These are phyloP conservation scores for Alternaria gansuensis DNA, from an alignment of 2,329 filamentous ascomycete species.

Conservation along the genomic window DNA sequence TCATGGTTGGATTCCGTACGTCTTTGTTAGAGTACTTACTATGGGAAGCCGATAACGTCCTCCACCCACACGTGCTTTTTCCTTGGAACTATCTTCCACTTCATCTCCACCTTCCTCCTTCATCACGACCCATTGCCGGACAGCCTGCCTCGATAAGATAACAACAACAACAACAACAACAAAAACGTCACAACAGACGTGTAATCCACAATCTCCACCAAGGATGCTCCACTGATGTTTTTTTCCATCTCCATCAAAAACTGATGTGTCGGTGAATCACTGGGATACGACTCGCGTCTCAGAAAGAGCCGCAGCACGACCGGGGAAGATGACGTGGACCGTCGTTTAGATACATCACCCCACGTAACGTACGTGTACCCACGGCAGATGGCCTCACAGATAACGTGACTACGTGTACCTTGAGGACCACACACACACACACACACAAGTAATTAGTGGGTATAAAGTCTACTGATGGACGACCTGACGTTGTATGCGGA, in stretches of 20 bases:
- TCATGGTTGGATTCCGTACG: conserved; percentile 19
- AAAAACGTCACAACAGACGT: neutral
- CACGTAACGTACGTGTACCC: conserved; percentile 14
- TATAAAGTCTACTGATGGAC: neutral
- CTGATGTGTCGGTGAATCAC: neutral
- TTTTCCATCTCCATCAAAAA: conserved; percentile 1
- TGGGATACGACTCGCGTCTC: conserved; percentile 8
- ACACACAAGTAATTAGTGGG: neutral
- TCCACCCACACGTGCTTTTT: conserved; percentile 7
- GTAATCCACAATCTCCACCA: neutral
- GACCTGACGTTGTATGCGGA: neutral
- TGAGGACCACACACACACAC: neutral
- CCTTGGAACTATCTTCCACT: conserved; percentile 3
- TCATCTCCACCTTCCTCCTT: conserved; percentile 2
- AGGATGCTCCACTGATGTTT: conserved; percentile 4
- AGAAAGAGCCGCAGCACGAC: conserved; percentile 19
- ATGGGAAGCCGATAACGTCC: neutral
- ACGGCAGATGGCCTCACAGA: neutral
- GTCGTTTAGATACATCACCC: conserved; percentile 17
- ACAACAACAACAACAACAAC: too few species aligned
- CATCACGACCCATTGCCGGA: neutral
- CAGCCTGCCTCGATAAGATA: neutral
- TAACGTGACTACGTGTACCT: conserved; percentile 6
- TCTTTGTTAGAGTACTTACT: neutral
- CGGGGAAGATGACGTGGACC: conserved; percentile 23